These are phyloP conservation scores for Diplocarpon rosae DNA, from an alignment of 2,329 filamentous ascomycete genomes.

Conservation along the genomic window DNA sequence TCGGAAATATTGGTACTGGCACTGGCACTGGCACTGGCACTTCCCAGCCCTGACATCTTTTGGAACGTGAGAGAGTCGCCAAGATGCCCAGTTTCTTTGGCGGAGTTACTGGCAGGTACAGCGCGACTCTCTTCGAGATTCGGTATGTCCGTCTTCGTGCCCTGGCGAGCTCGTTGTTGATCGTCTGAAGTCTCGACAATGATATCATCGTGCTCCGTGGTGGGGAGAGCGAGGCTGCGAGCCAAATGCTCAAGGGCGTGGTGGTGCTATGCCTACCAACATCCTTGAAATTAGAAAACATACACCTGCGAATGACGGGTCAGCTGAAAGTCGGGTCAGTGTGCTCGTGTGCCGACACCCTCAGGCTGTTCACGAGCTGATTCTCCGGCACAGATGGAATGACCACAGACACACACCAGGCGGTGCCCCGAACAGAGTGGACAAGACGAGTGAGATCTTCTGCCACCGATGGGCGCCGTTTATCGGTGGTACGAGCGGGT, in stretches of 20 bases:
- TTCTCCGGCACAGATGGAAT: conserved; percentile 34
- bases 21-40: neutral
- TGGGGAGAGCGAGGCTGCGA: conserved; percentile 62
- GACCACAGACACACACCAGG: conserved; percentile 43
- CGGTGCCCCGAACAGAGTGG: conserved; percentile 46
- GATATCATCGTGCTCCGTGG: conserved; percentile 73
- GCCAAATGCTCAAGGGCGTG: conserved; percentile 62
- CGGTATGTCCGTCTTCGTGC: conserved; percentile 20
- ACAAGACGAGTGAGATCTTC: conserved; percentile 49
- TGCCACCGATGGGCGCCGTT: conserved; percentile 62
- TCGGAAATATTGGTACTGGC: neutral
- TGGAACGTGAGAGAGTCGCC: too few relatives aligned
- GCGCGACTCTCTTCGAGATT: conserved; percentile 29
- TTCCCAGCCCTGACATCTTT: too few relatives aligned
- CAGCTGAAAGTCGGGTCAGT: conserved; percentile 58
- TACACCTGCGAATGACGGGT: conserved; percentile 61
- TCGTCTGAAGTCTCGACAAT: conserved; percentile 52
- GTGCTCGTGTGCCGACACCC: neutral
- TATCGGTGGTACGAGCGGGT: conserved; percentile 38
- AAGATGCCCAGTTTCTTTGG: conserved; percentile 27
- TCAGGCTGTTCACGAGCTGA: conserved; percentile 3
- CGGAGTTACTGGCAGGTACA: conserved; percentile 25
- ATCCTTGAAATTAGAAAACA: conserved; percentile 59
- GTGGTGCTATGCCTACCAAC: conserved; percentile 63
- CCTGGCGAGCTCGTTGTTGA: conserved; percentile 8